Evolutionary conservation across 2,329 filamentous ascomycete species (phyloP).

Genomic region (Pseudohalonectria lignicola): DNA sequence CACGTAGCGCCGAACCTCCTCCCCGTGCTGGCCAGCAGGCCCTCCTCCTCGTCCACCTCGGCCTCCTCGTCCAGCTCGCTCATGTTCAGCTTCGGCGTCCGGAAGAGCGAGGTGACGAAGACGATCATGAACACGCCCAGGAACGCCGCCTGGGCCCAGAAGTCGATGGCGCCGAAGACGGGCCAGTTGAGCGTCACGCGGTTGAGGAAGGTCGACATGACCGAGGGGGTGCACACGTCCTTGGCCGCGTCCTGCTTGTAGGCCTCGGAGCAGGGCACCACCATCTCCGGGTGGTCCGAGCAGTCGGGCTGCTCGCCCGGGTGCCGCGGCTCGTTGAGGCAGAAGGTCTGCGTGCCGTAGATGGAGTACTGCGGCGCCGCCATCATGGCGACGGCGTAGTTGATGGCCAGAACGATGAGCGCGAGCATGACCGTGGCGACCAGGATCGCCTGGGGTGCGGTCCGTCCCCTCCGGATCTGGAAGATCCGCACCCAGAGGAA

Average conservation of each 20-base stretch:
- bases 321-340: constrained; percentile 55
- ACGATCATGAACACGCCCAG: constrained; percentile 73
- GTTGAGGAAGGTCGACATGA: constrained; percentile 89
- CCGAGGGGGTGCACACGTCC: constrained; percentile 79
- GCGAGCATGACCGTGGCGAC: constrained; percentile 86
- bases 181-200: constrained; percentile 89
- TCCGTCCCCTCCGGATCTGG: constrained; percentile 79
- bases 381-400: constrained; percentile 86
- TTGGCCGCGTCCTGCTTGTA: constrained; percentile 59
- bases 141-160: constrained; percentile 95
- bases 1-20: constrained; percentile 76
- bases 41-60: constrained; percentile 88
- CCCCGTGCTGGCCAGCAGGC: constrained; percentile 73
- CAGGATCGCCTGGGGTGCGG: constrained; percentile 82
- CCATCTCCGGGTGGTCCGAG: constrained; percentile 54
- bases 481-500: constrained; percentile 95
- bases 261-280: constrained; percentile 74
- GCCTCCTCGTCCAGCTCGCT: constrained; percentile 77
- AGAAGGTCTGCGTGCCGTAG: constrained; percentile 91
- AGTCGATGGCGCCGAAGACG: constrained; percentile 84
- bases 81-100: constrained; percentile 66
- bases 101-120: constrained; percentile 68
- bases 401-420: constrained; percentile 79
- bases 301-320: constrained; percentile 66
- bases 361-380: constrained; percentile 93